Evolutionary conservation across 1,284 basidiomycete genomes (phyloP), one percentile per base, ranked within the genome.

Genomic region (Microstroma glucosiphilum): DNA sequence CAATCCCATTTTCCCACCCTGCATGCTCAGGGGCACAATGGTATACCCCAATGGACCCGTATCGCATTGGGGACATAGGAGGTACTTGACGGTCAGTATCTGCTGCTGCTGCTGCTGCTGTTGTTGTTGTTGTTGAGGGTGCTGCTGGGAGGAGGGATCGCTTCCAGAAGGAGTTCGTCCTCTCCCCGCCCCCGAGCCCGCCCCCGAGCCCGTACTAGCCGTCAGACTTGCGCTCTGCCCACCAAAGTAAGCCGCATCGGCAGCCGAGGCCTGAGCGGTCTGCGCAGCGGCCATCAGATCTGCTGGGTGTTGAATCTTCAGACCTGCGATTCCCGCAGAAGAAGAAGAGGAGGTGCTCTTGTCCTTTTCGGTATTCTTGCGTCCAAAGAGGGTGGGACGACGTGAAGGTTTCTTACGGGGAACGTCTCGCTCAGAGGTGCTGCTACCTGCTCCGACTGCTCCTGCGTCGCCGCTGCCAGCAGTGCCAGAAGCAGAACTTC

Each of bases 31-130:
- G 19, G 71, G 66, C 41, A 77, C 49, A 15, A 77, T 69, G 21
- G 69, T 69, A 42, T 75, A 78, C 9, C 77, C 77, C 1, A 78
- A 59, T 15, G 77, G 77, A 1, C 77, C 77, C 57, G 70, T 72
- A 43, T 75, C 76, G 64, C 77, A 78, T 51, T 78, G 74, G n/a
- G 75, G 70, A 55, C 77, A 78, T 23, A 73, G 40, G 1, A 78
- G 63, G 58, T 74, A 77, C 63, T 78, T 78, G 58, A 78, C 71
- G 26, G 69, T 70, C 46, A 65, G 37, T 17, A 13, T 48, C 12
- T 17, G 51, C 51, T 17, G 51, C 13, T 25, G 51, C 51, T 17
- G 51, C 23, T 54, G 51, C 26, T 17, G 49, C 21, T 8, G 49
- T 53, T 43, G 41, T n/a, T 43, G 41, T 43, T 43, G 41, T 11